Evolutionary conservation across 176 grass and related monocot genomes (phyloP).

Genomic region (Oryza longistaminata): DNA sequence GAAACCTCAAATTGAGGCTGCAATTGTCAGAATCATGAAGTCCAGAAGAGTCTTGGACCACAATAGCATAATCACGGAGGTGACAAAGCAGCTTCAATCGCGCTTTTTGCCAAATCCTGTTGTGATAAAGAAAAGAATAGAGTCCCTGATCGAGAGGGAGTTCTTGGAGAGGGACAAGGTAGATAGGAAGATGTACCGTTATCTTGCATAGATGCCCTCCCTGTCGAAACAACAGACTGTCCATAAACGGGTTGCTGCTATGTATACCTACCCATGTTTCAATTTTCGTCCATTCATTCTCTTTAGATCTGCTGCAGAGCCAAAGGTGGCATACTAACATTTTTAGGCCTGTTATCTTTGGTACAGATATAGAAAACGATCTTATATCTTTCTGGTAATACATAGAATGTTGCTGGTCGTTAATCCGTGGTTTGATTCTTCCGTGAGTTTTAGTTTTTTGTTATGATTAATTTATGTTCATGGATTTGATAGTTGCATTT

Average conservation of each 20-base stretch:
- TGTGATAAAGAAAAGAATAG: not conserved
- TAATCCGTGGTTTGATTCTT: not conserved
- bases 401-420: not conserved
- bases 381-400: constrained; percentile 3
- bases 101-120: not conserved
- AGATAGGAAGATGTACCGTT: not conserved
- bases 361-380: constrained; percentile 21
- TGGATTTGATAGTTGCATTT: not conserved
- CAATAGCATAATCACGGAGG: not conserved
- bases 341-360: constrained; percentile 9
- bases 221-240: not conserved
- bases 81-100: not conserved
- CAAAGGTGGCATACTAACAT: not conserved
- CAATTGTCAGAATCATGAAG: not conserved
- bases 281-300: not conserved
- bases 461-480: not conserved
- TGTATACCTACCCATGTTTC: not conserved
- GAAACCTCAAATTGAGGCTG: not conserved
- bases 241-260: not conserved
- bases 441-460: not conserved
- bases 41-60: not conserved
- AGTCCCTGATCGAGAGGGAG: not conserved
- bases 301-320: constrained; percentile 10
- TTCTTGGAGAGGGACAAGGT: not conserved
- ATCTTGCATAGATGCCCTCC: not conserved